A percentile compares a stretch with the other conserved stretches of the same genome.
Conservation (phyloP, 768 basidiomycete species). For the Auriscalpium microsporum region DNA sequence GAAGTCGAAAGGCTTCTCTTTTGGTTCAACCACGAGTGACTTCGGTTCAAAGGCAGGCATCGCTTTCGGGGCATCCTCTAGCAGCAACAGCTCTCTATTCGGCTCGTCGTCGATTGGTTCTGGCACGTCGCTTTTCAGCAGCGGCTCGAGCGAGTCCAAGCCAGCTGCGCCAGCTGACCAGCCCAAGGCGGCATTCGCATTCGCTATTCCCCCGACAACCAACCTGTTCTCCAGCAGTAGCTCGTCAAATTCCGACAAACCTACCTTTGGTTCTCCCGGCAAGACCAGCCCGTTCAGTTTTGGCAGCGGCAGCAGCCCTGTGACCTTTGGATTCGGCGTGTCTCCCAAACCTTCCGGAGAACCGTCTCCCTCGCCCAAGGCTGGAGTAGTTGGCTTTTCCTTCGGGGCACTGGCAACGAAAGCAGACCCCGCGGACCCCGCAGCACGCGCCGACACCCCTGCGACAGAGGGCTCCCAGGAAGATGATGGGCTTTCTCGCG, state of each 20-base stretch:
- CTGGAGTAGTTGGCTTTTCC: conserved; percentile 4
- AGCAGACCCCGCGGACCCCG: background rate
- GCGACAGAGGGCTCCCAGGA: conserved; percentile 19
- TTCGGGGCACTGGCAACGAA: conserved; percentile 19
- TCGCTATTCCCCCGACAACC: background rate
- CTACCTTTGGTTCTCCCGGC: conserved; percentile 7
- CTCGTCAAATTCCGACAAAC: background rate
- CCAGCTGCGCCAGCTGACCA: background rate
- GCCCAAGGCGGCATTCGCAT: background rate
- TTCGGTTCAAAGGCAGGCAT: background rate
- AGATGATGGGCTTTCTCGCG: conserved; percentile 14
- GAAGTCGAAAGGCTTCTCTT: background rate
- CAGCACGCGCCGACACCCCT: conserved; percentile 16
- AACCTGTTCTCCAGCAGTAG: conserved; percentile 2
- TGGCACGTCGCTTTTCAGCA: background rate
- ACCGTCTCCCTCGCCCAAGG: conserved; percentile 4
- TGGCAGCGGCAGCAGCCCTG: background rate
- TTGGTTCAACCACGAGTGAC: conserved; percentile 2
- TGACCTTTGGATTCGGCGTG: conserved; percentile 41
- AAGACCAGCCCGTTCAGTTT: conserved; percentile 7
- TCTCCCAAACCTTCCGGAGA: conserved; percentile 25
- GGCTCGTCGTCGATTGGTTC: conserved; percentile 3
- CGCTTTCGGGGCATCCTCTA: background rate
- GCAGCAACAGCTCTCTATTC: background rate
- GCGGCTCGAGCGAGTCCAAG: conserved; percentile 1